Evolutionary conservation across 306 rosid genomes (phyloP), one percentile per base, ranked within the genome.

Genomic region (Dryas octopetala): DNA sequence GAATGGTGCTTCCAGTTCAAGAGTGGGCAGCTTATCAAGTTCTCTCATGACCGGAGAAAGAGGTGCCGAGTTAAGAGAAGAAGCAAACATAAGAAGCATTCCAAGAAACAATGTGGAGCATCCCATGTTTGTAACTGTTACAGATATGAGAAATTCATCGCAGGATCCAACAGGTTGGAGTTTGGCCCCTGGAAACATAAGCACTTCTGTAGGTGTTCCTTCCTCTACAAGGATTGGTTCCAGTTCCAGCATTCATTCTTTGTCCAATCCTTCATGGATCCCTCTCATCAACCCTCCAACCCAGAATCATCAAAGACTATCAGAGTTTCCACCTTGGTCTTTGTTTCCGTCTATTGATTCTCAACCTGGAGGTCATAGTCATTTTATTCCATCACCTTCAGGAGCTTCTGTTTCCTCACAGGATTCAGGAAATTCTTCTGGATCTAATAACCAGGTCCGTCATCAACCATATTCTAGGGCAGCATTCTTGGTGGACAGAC

Each of bases 251-350:
- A 60, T 66, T 71, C 87, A 76, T 66, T 23, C 85, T 11, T 62
- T 82, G 57, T 80, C 90, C 16, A 85, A 52, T 78, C 87, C 93
- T 58, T 75, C 88, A 70, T 86, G 85, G 93, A 73, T 72, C 64
- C 88, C 82, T 76, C 87, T 28, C 76, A 88, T 71, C 75, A 84
- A 73, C 48, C 85, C 76, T 62, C 89, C 90, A 46, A 9, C 84
- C 0, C 88, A 85, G 44, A 84, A 83, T 83, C 85, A 81, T 83
- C 93, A 79, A 80, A 90, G 91, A 80, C 62, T 76, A 47, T 50
- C 83, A 65, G 97, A 92, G 69, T 86, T 86, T 68, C 74, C 82
- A 74, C 93, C 96, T 19, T 90, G 97, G 94, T 84, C 94, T 80
- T 80, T 83, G 85, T 90, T 87, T 66, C 92, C 97, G 32, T 77